Conservation (phyloP, 108 stramenopile species). For the Chaetoceros tenuissimus region DNA sequence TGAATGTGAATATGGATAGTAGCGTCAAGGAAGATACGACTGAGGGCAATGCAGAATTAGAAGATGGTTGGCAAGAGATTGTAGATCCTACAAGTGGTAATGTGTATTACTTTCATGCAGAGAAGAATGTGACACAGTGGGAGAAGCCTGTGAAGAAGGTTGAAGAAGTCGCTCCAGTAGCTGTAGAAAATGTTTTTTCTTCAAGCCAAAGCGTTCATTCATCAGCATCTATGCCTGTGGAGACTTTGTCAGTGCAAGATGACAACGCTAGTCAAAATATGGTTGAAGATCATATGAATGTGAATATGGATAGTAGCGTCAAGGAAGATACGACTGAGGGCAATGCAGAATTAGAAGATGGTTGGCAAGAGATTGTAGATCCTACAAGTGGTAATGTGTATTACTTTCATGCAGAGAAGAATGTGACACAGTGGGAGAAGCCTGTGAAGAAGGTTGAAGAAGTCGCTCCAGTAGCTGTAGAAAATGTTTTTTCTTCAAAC, state of each 20-base stretch:
- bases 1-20: background rate
- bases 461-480: background rate
- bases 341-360: conserved; percentile 17
- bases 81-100: conserved; percentile 35
- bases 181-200: background rate
- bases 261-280: conserved; percentile 3
- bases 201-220: too few relatives aligned
- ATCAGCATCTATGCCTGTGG: too few relatives aligned
- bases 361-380: conserved; percentile 47
- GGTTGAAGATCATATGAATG: background rate
- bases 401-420: conserved; percentile 34
- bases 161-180: background rate
- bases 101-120: conserved; percentile 45
- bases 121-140: conserved; percentile 33
- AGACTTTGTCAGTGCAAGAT: too few relatives aligned
- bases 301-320: background rate
- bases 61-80: conserved; percentile 53
- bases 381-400: conserved; percentile 25
- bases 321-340: background rate
- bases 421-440: conserved; percentile 21
- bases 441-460: conserved; percentile 5
- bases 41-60: background rate
- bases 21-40: background rate
- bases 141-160: conserved; percentile 20
- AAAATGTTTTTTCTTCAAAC: too few relatives aligned